Conservation (phyloP, 192 early-diverging fungal species). For the Dimargaris cristalligena region DNA sequence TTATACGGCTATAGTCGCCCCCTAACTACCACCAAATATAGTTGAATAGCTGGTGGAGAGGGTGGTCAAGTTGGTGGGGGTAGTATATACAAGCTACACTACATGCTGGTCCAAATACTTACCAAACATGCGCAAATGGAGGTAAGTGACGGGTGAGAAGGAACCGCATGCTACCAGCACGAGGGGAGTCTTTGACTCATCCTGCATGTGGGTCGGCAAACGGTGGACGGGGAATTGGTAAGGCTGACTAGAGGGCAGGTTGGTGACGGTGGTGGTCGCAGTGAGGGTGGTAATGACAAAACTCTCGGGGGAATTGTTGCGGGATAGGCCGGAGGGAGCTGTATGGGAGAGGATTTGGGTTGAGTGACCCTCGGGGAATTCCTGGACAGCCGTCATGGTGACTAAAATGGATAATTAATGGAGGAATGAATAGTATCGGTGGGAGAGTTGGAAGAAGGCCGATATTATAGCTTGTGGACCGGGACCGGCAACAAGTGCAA, state of each 20-base stretch:
- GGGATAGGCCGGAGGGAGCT: background rate
- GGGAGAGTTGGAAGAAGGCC: too few species aligned
- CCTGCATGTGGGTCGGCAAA: constrained; percentile 10
- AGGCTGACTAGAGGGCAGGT: background rate
- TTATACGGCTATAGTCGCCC: too few species aligned
- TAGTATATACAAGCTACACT: too few species aligned
- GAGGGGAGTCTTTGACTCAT: constrained; percentile 56
- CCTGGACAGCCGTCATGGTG: background rate
- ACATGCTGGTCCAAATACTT: constrained; percentile 21
- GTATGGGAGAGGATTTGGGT: background rate
- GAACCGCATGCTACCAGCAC: constrained; percentile 94
- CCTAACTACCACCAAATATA: too few species aligned
- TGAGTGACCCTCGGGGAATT: background rate
- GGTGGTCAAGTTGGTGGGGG: background rate
- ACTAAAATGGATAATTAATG: too few species aligned
- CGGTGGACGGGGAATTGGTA: constrained; percentile 6
- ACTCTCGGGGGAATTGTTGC: background rate
- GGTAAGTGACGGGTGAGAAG: constrained; percentile 91
- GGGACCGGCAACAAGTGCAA: too few species aligned
- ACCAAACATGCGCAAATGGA: constrained; percentile 99
- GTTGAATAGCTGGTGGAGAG: too few species aligned
- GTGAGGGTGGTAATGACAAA: constrained; percentile 2
- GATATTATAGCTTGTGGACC: too few species aligned
- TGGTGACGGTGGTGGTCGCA: constrained; percentile 4
- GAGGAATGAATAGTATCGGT: too few species aligned